phyloP scores from a whole-genome alignment of 2,329 filamentous ascomycete genomes.

The Dichotomopilus funicola region DNA sequence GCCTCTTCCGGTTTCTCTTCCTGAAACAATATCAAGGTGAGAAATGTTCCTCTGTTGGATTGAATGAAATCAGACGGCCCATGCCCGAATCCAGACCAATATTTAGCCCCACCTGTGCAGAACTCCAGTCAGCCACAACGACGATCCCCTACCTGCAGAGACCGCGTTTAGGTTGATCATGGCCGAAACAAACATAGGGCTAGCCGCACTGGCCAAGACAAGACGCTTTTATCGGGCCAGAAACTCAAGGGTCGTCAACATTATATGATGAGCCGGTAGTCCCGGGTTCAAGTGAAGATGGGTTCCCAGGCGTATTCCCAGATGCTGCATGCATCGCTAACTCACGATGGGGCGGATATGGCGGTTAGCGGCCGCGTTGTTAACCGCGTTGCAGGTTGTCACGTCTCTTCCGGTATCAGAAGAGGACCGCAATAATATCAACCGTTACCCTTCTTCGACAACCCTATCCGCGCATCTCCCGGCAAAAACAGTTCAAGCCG shows the following conservation, averaged over 20 bases:
- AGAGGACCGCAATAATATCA: not conserved
- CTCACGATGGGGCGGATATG: conserved; percentile 4
- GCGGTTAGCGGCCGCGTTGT: conserved; percentile 4
- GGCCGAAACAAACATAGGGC: not conserved
- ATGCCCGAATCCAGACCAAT: not conserved
- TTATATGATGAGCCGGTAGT: too few relatives aligned
- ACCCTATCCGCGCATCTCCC: too few relatives aligned
- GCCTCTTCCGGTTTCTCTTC: too few relatives aligned
- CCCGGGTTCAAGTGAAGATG: not conserved
- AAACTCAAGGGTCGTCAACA: too few relatives aligned
- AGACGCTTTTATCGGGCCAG: too few relatives aligned
- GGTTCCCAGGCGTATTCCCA: too few relatives aligned
- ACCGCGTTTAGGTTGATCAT: conserved; percentile 6
- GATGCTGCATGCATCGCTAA: too few relatives aligned
- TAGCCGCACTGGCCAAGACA: not conserved
- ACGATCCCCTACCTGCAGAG: not conserved
- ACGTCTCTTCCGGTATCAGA: not conserved
- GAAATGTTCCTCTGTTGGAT: not conserved
- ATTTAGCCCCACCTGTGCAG: not conserved
- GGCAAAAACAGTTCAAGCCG: not conserved
- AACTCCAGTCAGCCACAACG: not conserved
- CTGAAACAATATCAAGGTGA: not conserved
- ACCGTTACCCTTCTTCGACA: not conserved
- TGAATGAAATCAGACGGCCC: too few relatives aligned
- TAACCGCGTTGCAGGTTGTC: conserved; percentile 10